These are phyloP conservation scores for Capsicum rhomboideum DNA, from an alignment of 257 asterid genomes.

Conservation along the genomic window DNA sequence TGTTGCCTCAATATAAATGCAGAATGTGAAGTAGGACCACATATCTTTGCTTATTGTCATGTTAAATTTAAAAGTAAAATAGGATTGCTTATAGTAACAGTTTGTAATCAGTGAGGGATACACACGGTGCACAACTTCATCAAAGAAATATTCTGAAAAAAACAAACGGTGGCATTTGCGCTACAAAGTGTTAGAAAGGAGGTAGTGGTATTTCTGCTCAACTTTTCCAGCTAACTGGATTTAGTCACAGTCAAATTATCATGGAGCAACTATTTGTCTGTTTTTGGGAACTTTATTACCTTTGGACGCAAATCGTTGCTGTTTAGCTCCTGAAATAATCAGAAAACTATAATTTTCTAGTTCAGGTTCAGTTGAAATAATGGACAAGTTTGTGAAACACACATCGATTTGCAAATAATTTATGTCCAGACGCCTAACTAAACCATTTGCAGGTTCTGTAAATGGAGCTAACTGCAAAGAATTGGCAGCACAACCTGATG, in stretches of 20 bases:
- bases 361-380: not conserved
- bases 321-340: not conserved
- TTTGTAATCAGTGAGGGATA: not conserved
- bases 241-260: not conserved
- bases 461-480: conserved; percentile 37
- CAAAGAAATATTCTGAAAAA: not conserved
- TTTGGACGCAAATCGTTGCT: not conserved
- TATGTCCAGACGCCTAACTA: not conserved
- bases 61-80: not conserved
- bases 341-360: not conserved
- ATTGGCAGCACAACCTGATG: conserved; percentile 27
- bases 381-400: not conserved
- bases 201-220: not conserved
- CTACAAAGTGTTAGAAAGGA: not conserved
- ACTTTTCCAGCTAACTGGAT: not conserved
- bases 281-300: not conserved
- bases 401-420: not conserved
- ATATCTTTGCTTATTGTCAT: not conserved
- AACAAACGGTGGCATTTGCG: not conserved
- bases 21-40: not conserved
- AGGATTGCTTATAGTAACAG: not conserved
- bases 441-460: conserved; percentile 21
- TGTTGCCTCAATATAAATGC: not conserved
- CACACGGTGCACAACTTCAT: not conserved
- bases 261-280: not conserved